Evolutionary conservation across 2,329 filamentous ascomycete species (phyloP), one percentile per base, ranked within the genome.

Genomic region (Arthroderma uncinatum): DNA sequence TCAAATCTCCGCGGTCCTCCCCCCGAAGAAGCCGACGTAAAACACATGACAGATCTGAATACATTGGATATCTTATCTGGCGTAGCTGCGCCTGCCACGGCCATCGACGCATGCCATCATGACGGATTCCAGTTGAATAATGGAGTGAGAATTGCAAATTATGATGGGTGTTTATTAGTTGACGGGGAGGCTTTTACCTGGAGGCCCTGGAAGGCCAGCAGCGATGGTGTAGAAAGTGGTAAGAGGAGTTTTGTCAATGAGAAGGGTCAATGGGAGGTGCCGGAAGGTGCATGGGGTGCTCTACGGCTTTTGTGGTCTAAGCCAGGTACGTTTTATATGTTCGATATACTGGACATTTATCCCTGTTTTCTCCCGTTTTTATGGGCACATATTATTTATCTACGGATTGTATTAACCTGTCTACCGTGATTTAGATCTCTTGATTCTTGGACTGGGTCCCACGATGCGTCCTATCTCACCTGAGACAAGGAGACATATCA

Each of bases 61-160:
- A 79, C 80, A 12, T 78, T 97, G 62, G 84, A 98, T 69, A 85
- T 98, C 5, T 79, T 97, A 3, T 84, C 82, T 40, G 83, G 82
- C 62, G 82, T 84, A 0, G 86, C 89, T 0, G 77, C 82, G 2
- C 93, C 92, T 0, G 84, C 89, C 0, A 95, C 89, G 0, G 83
- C 84, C 1, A 83, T 98, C 48, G 90, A 96, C 64, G 83, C 86
- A 4, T 95, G 89, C 73, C 82, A 87, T 59, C 75, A 80, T 59
- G 84, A 92, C 65, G 93, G 93, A 1, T 98, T 98, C 71, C 82
- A 86, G 62, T 77, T 98, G 48, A 87, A 93, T 72, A 94, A 84
- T 64, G 90, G 91, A 9, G 75, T 87, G 36, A 83, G 81, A 55
- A 82, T 95, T 30, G 74, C 76, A 1, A 82, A 82, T 48, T 85